Conservation (phyloP, 495 filamentous ascomycete species). For the Xylaria nigripes region DNA sequence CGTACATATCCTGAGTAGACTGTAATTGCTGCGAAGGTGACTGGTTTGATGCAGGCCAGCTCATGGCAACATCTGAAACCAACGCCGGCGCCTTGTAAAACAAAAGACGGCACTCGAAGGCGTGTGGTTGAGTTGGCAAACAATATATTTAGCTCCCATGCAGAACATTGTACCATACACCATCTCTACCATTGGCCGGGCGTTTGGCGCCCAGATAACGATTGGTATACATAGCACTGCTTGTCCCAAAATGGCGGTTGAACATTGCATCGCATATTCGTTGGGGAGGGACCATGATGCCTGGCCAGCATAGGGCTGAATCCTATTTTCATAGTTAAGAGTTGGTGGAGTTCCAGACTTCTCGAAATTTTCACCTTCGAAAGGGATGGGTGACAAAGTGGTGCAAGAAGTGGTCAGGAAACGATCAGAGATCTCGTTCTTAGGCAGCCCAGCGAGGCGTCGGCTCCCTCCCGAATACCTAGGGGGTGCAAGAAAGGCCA, state of each 20-base stretch:
- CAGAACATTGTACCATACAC: constrained; percentile 2
- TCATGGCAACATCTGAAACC: constrained; percentile 1
- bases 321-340: neutral
- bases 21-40: neutral
- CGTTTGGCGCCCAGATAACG: neutral
- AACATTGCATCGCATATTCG: neutral
- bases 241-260: neutral
- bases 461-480: constrained; percentile 11
- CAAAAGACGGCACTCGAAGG: neutral
- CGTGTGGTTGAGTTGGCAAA: constrained; percentile 2
- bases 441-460: neutral
- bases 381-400: neutral
- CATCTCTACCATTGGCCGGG: neutral
- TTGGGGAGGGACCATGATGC: neutral
- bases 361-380: neutral
- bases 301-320: constrained; percentile 7
- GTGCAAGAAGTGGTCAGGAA: neutral
- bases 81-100: constrained; percentile 5
- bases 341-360: neutral
- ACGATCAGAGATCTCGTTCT: neutral
- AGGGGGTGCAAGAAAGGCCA: too few species aligned
- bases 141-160: constrained; percentile 8
- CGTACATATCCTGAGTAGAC: neutral
- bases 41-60: neutral
- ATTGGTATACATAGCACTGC: neutral